Evolutionary conservation across 1,284 basidiomycete species (phyloP).

Genomic region (Sparassis latifolia): DNA sequence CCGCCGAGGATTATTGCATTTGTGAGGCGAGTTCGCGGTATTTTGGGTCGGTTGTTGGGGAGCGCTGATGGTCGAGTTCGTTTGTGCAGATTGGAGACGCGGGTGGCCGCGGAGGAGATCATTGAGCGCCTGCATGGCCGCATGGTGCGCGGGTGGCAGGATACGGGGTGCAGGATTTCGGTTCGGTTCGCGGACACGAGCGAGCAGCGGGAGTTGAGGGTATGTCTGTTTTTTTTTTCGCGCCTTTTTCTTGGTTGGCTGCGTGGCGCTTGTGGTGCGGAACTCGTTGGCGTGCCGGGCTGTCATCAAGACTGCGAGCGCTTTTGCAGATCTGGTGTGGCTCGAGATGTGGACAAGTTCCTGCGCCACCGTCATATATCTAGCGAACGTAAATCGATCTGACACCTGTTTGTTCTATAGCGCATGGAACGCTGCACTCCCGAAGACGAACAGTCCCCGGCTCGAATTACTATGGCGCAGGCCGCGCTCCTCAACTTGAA

Average conservation of each 20-base stretch:
- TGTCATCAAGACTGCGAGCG: no score
- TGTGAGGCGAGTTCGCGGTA: slow-evolving; percentile 43
- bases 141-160: slow-evolving; percentile 71
- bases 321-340: background rate
- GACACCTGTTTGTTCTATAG: slow-evolving; percentile 9
- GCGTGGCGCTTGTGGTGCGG: no score
- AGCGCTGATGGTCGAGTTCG: background rate
- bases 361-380: no score
- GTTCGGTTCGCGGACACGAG: slow-evolving; percentile 69
- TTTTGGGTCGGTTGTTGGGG: background rate
- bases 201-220: slow-evolving; percentile 41
- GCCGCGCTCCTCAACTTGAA: slow-evolving; percentile 67
- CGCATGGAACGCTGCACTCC: slow-evolving; percentile 33
- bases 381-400: no score
- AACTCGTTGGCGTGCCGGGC: no score
- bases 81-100: slow-evolving; percentile 52
- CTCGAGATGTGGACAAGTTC: background rate
- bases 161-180: slow-evolving; percentile 62
- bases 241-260: background rate
- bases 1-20: slow-evolving; percentile 74
- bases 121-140: slow-evolving; percentile 68
- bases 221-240: slow-evolving; percentile 19
- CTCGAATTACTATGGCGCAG: slow-evolving; percentile 66
- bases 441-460: slow-evolving; percentile 55
- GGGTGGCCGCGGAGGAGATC: slow-evolving; percentile 61